Evolutionary conservation across 495 filamentous ascomycete species (phyloP).

Genomic region (Penicillium argentinense): DNA sequence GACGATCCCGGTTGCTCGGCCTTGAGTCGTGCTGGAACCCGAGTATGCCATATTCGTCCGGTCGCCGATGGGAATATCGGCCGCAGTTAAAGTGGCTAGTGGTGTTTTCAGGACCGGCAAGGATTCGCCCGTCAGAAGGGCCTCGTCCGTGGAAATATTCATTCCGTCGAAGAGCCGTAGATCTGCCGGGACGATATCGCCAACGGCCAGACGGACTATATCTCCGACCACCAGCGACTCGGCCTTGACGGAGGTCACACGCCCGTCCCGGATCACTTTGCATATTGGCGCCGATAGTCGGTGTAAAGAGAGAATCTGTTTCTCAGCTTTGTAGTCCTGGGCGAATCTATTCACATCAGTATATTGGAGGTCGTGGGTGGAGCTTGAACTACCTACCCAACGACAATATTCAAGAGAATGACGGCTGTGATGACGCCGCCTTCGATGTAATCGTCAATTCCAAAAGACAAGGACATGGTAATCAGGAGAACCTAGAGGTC

Average conservation of each 20-base stretch:
- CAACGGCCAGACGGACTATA: slow-evolving; percentile 65
- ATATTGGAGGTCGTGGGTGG: background rate
- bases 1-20: slow-evolving; percentile 63
- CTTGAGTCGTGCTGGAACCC: slow-evolving; percentile 68
- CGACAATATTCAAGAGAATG: slow-evolving; percentile 75
- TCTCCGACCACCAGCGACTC: slow-evolving; percentile 80
- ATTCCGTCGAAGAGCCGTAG: slow-evolving; percentile 70
- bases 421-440: slow-evolving; percentile 80
- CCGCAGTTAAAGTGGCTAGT: slow-evolving; percentile 63
- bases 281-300: slow-evolving; percentile 79
- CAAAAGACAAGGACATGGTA: slow-evolving; percentile 82
- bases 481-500: slow-evolving; percentile 68
- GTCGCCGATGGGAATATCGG: slow-evolving; percentile 62
- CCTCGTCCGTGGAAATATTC: slow-evolving; percentile 73
- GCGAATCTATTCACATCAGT: slow-evolving; percentile 48
- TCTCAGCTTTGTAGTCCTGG: slow-evolving; percentile 82
- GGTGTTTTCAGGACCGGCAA: slow-evolving; percentile 62
- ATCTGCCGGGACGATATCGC: slow-evolving; percentile 72
- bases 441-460: slow-evolving; percentile 77
- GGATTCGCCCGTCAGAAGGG: slow-evolving; percentile 52
- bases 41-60: slow-evolving; percentile 69
- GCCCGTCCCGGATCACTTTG: slow-evolving; percentile 70
- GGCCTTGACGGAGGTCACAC: slow-evolving; percentile 62
- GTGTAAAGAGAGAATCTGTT: slow-evolving; percentile 80
- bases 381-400: slow-evolving; percentile 47